Conservation (phyloP, 805 yeast species). For the Kazachstania viticola region DNA sequence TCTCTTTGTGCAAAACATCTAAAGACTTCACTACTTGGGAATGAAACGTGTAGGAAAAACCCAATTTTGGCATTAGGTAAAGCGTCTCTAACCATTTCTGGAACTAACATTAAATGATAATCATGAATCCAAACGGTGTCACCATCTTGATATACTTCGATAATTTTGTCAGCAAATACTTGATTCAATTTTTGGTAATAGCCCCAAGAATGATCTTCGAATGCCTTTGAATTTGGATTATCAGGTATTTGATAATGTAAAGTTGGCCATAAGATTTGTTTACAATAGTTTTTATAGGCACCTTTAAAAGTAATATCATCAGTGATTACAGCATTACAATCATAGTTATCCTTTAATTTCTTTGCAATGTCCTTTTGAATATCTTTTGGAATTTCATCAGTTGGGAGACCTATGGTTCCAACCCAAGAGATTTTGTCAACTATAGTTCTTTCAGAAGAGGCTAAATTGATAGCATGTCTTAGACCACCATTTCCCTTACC, state of each 20-base stretch:
- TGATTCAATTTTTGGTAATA: constrained; percentile 69
- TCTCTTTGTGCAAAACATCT: constrained; percentile 86
- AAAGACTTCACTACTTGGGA: constrained; percentile 92
- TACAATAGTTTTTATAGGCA: constrained; percentile 83
- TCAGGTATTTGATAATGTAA: constrained; percentile 91
- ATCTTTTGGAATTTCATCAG: constrained; percentile 58
- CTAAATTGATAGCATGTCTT: constrained; percentile 66
- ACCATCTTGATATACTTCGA: constrained; percentile 54
- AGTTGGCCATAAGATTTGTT: constrained; percentile 94
- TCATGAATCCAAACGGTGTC: constrained; percentile 91
- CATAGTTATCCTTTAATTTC: constrained; percentile 36
- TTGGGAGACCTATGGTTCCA: constrained; percentile 88
- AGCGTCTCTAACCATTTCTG: constrained; percentile 64
- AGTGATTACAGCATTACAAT: constrained; percentile 57
- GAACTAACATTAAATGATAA: constrained; percentile 80
- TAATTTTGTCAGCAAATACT: constrained; percentile 64
- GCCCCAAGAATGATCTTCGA: constrained; percentile 92
- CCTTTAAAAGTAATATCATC: constrained; percentile 78
- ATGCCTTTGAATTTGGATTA: constrained; percentile 84
- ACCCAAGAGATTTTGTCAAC: constrained; percentile 49
- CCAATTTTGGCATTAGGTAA: constrained; percentile 83
- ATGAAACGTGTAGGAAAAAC: constrained; percentile 83
- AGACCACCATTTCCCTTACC: constrained; percentile 80
- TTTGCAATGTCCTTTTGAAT: constrained; percentile 44
- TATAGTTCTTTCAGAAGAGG: constrained; percentile 33